Evolutionary conservation across 2,329 filamentous ascomycete species (phyloP), one percentile per base, ranked within the genome.

Genomic region (Eutypa lata): DNA sequence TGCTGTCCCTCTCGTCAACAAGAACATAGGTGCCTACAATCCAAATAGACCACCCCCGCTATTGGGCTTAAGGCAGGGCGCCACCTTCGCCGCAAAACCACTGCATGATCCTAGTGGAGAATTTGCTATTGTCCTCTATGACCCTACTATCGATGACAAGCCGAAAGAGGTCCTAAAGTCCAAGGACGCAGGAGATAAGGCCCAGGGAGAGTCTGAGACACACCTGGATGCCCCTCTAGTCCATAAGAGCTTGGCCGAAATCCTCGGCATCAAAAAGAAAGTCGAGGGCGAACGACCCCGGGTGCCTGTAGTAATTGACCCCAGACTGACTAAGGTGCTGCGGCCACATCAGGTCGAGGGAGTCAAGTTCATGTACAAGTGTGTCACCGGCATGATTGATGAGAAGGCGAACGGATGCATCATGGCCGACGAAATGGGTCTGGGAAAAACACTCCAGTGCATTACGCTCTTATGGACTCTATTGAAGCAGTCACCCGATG

Each of bases 351-450:
- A 99, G 72, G 88, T 99, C 37, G 94, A 97, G 69, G 94, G 94
- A 65, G 94, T 99, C 58, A 96, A 94, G 75, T 99, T 99, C 71
- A 86, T 99, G 79, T 99, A 97, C 72, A 83, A 84, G 60, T 96
- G 91, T 65, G 91, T 94, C 6, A 97, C 93, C 1, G 94, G 94
- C n/a, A 81, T 97, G 79, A 89, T 97, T 52, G 94, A 97, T 63
- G 82, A 88, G 37, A 93, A 93, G 63, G 94, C 94, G 47, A 90
- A 97, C 69, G 94, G 94, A 2, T 99, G 94, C 72, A 99, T 99
- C 68, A 99, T 99, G 94, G 94, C 94, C 50, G 94, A 99, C 69
- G 94, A 97, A 69, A 99, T 99, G 94, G 94, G 94, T 62, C 76
- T 99, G 28, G 94, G 94, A 52, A 99, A 99, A 75, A 99, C 94